A percentile compares a stretch with the other conserved stretches of the same genome.
These are phyloP conservation scores for Ophiorrhiza pumila DNA, from an alignment of 257 asterid species.

Conservation along the genomic window DNA sequence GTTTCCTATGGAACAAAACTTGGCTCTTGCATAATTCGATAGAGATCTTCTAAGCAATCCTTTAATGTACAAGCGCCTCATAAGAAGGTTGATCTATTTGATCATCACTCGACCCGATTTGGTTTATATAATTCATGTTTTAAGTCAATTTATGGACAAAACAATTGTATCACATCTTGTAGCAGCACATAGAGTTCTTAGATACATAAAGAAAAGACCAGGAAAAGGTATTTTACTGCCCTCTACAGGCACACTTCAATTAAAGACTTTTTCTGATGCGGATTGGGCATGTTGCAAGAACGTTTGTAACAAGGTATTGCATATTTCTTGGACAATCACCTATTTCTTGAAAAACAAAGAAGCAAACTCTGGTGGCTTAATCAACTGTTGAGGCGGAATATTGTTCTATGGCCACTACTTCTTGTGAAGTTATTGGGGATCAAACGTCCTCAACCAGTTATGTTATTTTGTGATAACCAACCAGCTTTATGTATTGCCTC, in stretches of 20 bases:
- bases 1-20: too few relatives aligned
- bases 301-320: conserved; percentile 1
- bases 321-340: conserved; percentile 5
- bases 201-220: background rate
- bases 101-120: conserved; percentile 8
- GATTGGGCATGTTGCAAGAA: conserved; percentile 17
- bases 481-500: background rate
- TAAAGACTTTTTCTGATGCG: conserved; percentile 4
- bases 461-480: conserved; percentile 12
- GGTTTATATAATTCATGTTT: background rate
- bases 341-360: background rate
- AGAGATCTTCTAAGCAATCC: conserved; percentile 1
- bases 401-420: conserved; percentile 7
- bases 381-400: conserved; percentile 6
- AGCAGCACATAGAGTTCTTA: conserved; percentile 2
- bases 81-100: conserved; percentile 2
- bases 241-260: background rate
- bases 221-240: background rate
- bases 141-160: too few relatives aligned
- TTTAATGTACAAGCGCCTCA: background rate
- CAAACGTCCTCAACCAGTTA: background rate
- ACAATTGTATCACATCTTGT: background rate
- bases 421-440: conserved; percentile 12
- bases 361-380: background rate
- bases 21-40: conserved; percentile 4